Conservation (phyloP, 139 green algal genomes). For the Gonium pectorale region DNA sequence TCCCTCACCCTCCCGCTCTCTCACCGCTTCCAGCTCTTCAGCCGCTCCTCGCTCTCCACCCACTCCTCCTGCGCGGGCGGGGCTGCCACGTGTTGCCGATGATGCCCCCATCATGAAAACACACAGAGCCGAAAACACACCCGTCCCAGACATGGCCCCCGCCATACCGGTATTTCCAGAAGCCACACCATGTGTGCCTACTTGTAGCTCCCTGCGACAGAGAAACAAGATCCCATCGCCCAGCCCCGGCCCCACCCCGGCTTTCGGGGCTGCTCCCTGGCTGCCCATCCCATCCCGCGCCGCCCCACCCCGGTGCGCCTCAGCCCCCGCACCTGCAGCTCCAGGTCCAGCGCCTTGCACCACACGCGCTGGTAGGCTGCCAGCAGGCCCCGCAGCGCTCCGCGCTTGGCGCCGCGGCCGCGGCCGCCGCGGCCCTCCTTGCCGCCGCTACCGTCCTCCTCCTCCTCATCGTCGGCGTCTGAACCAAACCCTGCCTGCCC, state of each 20-base stretch:
- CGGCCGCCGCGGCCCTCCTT: neutral
- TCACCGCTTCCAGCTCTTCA: conserved; percentile 53
- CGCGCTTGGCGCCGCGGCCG: conserved; percentile 51
- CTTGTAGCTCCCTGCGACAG: too few species aligned
- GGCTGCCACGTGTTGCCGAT: too few species aligned
- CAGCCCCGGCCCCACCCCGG: too few species aligned
- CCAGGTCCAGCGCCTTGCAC: conserved; percentile 53
- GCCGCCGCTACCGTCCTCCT: neutral
- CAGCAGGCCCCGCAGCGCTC: conserved; percentile 41
- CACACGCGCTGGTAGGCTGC: conserved; percentile 48
- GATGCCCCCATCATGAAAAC: too few species aligned
- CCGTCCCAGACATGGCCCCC: too few species aligned
- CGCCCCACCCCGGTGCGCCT: neutral
- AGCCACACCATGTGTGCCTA: too few species aligned
- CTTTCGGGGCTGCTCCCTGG: neutral
- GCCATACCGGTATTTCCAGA: too few species aligned
- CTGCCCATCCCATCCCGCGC: neutral
- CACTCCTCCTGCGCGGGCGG: conserved; percentile 57
- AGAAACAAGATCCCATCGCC: too few species aligned
- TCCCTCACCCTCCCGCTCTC: conserved; percentile 6
- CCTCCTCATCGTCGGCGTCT: neutral
- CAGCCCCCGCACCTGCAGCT: conserved; percentile 54
- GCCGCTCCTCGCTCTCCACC: conserved; percentile 50
- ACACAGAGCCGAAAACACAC: too few species aligned
- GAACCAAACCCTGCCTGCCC: too few species aligned